These are phyloP conservation scores for Fagus crenata DNA, from an alignment of 306 rosid genomes.

Conservation along the genomic window DNA sequence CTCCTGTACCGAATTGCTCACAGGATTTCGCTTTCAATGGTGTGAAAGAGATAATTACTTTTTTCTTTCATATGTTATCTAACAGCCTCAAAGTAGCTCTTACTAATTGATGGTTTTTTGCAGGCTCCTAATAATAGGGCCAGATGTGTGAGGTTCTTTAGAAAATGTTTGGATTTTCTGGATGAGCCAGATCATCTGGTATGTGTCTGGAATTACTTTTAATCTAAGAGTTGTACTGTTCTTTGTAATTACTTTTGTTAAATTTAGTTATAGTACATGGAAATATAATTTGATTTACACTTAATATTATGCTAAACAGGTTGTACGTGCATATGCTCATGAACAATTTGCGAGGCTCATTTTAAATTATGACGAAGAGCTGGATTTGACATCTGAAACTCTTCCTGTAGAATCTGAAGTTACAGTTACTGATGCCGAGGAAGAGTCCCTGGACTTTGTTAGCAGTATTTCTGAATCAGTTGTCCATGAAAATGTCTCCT, in stretches of 20 bases:
- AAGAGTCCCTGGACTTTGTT: constrained; percentile 58
- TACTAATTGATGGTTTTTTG: constrained; percentile 41
- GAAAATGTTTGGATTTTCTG: constrained; percentile 83
- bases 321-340: constrained; percentile 90
- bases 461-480: constrained; percentile 51
- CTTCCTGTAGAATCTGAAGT: constrained; percentile 59
- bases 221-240: constrained; percentile 4
- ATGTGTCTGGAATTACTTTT: constrained; percentile 30
- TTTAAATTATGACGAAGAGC: constrained; percentile 69
- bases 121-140: constrained; percentile 83
- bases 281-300: constrained; percentile 24
- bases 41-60: constrained; percentile 36
- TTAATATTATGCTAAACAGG: constrained; percentile 54
- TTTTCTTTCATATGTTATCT: constrained; percentile 20
- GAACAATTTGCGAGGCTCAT: constrained; percentile 97
- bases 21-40: constrained; percentile 93
- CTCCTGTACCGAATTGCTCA: constrained; percentile 91
- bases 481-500: constrained; percentile 38
- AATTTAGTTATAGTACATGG: background rate
- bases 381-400: constrained; percentile 68
- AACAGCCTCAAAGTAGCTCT: constrained; percentile 15
- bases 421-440: constrained; percentile 65
- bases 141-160: constrained; percentile 79
- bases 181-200: constrained; percentile 94
- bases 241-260: constrained; percentile 13